Percentiles rank a stretch among this genome's conserved stretches.
phyloP scores from a whole-genome alignment of 2,329 filamentous ascomycete species.

The Cryphonectria naterciae region DNA sequence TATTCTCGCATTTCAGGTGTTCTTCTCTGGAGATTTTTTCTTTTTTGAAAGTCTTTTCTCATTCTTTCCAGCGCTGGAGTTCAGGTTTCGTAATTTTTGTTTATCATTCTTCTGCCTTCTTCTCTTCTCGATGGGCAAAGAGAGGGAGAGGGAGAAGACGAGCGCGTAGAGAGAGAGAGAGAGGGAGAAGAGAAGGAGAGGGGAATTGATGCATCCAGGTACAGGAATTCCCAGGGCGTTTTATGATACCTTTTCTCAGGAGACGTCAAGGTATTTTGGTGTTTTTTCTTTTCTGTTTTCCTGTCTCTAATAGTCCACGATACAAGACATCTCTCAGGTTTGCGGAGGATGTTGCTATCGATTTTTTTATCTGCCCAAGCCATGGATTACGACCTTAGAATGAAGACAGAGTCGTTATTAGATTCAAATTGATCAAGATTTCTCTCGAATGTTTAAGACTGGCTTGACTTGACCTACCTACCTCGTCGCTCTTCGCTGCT shows the following conservation, averaged over 20 bases:
- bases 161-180: not conserved
- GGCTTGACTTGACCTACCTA: too few relatives aligned
- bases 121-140: not conserved
- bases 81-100: slow-evolving; percentile 9
- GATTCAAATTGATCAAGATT: not conserved
- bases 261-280: not conserved
- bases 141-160: not conserved
- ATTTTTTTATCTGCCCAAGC: not conserved
- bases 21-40: slow-evolving; percentile 4
- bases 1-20: slow-evolving; percentile 4
- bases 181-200: not conserved
- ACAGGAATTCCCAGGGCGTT: slow-evolving; percentile 6
- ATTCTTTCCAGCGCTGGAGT: slow-evolving; percentile 27
- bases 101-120: not conserved
- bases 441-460: not conserved
- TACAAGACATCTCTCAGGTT: too few relatives aligned
- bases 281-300: not conserved
- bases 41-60: not conserved
- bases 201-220: slow-evolving; percentile 1
- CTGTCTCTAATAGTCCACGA: not conserved
- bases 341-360: not conserved
- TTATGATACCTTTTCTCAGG: not conserved
- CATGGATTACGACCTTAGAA: not conserved
- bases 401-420: not conserved
- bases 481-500: not conserved